Evolutionary conservation across 805 yeast genomes (phyloP).

Genomic region (Metschnikowia corniflorae): DNA sequence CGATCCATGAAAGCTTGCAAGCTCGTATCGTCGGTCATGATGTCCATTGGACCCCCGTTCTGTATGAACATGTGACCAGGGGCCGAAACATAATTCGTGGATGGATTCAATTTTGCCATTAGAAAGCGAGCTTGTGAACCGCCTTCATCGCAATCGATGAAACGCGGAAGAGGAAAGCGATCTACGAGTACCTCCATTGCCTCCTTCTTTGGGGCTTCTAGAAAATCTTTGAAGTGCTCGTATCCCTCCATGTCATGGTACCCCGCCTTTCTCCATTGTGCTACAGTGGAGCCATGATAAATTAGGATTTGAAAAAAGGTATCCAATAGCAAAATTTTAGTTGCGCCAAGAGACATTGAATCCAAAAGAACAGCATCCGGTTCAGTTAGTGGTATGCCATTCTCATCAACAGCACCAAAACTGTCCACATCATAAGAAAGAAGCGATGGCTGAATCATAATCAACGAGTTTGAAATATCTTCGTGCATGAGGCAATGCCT

Average conservation of each 20-base stretch:
- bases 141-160: constrained; percentile 71
- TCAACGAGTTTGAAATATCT: constrained; percentile 55
- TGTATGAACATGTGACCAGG: constrained; percentile 27
- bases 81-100: constrained; percentile 49
- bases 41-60: constrained; percentile 27
- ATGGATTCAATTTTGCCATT: constrained; percentile 66
- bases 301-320: constrained; percentile 69
- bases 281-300: constrained; percentile 62
- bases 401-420: constrained; percentile 34
- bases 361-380: constrained; percentile 65
- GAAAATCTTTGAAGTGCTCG: constrained; percentile 53
- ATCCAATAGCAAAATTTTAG: constrained; percentile 55
- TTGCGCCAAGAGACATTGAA: constrained; percentile 57
- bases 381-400: constrained; percentile 35
- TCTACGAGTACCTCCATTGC: constrained; percentile 64
- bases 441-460: constrained; percentile 69
- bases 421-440: constrained; percentile 51
- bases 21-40: constrained; percentile 58
- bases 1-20: constrained; percentile 56
- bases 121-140: constrained; percentile 73
- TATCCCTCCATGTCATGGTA: constrained; percentile 62
- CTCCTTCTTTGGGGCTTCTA: constrained; percentile 60
- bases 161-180: constrained; percentile 68
- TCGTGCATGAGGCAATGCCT: constrained; percentile 62
- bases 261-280: constrained; percentile 63